Base-by-base conservation (phyloP, 345 rosid genomes). In the Hypericum perforatum region DNA sequence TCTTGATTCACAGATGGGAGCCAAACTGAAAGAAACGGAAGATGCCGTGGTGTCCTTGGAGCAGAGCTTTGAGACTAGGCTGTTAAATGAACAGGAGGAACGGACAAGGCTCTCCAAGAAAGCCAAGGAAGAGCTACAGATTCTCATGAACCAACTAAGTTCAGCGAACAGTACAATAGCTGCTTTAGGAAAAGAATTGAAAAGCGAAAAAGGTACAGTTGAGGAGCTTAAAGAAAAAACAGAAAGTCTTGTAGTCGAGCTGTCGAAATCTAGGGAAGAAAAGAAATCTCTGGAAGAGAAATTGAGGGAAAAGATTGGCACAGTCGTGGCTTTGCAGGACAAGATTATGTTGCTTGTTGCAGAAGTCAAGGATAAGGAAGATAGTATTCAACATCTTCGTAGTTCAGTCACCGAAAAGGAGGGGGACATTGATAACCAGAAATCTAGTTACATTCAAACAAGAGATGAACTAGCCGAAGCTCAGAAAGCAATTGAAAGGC, bases 301-400 rank as follows among this genome's bases (percentile, higher is more conserved):
- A 65, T 66, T 81, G 51, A 76, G 63, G 56, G 84, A 74, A 70
- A 92, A 76, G 59, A 57, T 82, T 38, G 67, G 60, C 38, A 63
- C 70, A 43, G 44, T 76, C 59, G 82, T 80, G 49, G 57, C 50
- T 52, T 60, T 85, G 46, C 77, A 92, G 61, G 89, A 82, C 50
- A 74, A 61, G 64, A 60, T 74, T 38, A 73, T 70, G 56, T 69
- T 70, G 63, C 79, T 88, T 49, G 73, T 69, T 56, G 59, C 64
- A 51, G 95, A 92, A 77, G 64, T 88, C 64, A 73, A 74, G 60
- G 90, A 78, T 39, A 83, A 53, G 66, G 84, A 83, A 67, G 82
- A 71, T 38, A 63, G 48, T 44, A 45, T 70, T 52, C 78, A 69
- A 63, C 73, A 65, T 45, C 70, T 85, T 61, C 70, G 70, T 37